Percentiles rank a stretch among this genome's conserved stretches.
Conservation (phyloP, 768 basidiomycete genomes). For the Lactarius quietus region DNA sequence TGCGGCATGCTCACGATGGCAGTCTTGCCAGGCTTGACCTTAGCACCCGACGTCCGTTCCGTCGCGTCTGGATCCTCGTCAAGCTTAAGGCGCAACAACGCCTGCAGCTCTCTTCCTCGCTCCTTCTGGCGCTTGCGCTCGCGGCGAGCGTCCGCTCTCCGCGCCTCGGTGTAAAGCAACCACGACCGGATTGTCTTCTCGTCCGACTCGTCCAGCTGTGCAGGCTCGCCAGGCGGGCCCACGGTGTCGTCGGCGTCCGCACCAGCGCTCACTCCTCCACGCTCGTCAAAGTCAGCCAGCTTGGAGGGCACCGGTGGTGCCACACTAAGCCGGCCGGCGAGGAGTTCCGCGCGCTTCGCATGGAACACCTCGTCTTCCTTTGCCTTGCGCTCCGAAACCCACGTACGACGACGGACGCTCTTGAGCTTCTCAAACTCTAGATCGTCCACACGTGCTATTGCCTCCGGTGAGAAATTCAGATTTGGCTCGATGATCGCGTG, state of each 20-base stretch:
- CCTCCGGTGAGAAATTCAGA: conserved; percentile 18
- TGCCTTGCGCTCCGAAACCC: conserved; percentile 25
- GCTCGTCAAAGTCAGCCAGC: conserved; percentile 30
- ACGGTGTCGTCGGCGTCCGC: conserved; percentile 36
- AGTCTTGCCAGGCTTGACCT: conserved; percentile 15
- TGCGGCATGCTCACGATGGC: conserved; percentile 36
- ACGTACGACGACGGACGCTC: conserved; percentile 22
- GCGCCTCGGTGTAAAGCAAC: conserved; percentile 30
- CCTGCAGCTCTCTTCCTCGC: conserved; percentile 50
- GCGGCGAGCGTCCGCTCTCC: conserved; percentile 42
- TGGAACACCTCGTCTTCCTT: conserved; percentile 22
- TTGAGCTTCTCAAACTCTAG: conserved; percentile 22
- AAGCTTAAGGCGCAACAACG: conserved; percentile 55
- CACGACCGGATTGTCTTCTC: conserved; percentile 31
- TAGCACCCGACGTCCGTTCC: conserved; percentile 29
- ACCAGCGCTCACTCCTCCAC: conserved; percentile 29
- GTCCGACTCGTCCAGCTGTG: conserved; percentile 27
- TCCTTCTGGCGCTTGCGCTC: conserved; percentile 51
- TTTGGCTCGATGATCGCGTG: conserved; percentile 23
- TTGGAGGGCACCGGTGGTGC: conserved; percentile 23
- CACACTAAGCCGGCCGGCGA: conserved; percentile 23
- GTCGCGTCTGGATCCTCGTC: conserved; percentile 29
- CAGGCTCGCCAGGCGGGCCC: conserved; percentile 37
- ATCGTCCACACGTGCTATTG: conserved; percentile 12
- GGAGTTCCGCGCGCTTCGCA: conserved; percentile 19